Evolutionary conservation across 202 grass and related monocot genomes (phyloP), one percentile per base, ranked within the genome.

Genomic region (Dendrocalamus latiflorus): DNA sequence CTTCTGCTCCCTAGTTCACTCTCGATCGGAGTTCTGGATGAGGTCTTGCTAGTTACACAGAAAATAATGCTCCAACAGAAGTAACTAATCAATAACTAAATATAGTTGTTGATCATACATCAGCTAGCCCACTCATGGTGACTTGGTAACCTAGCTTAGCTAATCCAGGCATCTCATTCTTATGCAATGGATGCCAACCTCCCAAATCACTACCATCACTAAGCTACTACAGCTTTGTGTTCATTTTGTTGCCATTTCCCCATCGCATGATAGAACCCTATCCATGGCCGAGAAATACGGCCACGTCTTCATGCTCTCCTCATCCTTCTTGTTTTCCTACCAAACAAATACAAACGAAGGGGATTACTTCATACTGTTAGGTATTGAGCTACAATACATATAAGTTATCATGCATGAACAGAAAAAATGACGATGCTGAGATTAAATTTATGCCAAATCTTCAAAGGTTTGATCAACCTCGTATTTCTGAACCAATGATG

Each of bases 401-500:
- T 10, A 68, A 73, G 67, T 42, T 74, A 70, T 67, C 15, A 55
- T 58, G 45, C 60, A 59, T 18, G 14, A 44, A 26, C 42, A 22
- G 41, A 22, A 42, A 42, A 66, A 66, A 44, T 42, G 26, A 68
- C 54, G n/a, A 75, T n/a, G 37, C 47, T 39, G 44, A 75, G 11
- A 72, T 39, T 5, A 16, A 64, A 61, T 47, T 64, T 26, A 71
- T 56, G 4, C 17, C 28, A 45, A 51, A 73, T 17, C n/a, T 80
- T 3, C 6, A 54, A 76, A 14, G 21, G 47, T 81, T 70, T 44
- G 25, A 48, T 45, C 14, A 82, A 99, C 96, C 96, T 94, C 91
- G 55, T 99, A 99, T 92, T 93, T 99, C 75, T 96, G 96, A 89
- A 96, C 86, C 63, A 99, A 90, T 18, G 93, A 93, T 85, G 96